Base-by-base conservation (phyloP, 129 eudicot genomes). In the Tanacetum coccineum region DNA sequence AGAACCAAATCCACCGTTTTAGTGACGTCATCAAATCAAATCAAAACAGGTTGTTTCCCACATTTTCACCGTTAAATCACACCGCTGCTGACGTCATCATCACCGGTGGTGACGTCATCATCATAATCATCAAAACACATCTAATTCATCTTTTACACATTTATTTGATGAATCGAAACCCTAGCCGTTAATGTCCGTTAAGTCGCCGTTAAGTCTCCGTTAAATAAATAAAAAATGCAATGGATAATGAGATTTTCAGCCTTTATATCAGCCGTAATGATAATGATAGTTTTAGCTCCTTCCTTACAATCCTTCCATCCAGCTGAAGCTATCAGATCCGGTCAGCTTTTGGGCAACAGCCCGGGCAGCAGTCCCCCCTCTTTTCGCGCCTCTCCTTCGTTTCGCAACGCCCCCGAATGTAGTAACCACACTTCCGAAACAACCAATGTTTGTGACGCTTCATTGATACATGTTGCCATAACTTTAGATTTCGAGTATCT, bases 281-380 rank as follows among this genome's bases (percentile, higher is more conserved):
- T 77, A 46, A 78, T 93, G 84, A 75, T 93, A 9, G 84, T 93
- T 12, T 66, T 93, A 0, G 88, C 90, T 10, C 95, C 99, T 11
- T 88, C 95, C 2, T 73, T 86, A 0, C 99, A 89, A 47, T 93
- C 99, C 1, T 88, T 82, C 64, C 96, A 89, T 1, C 99, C 99
- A 3, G 99, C 96, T 3, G 96, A 93, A 80, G 99, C 99, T 10
- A 93, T 93, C 58, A 78, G 82, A 75, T 93, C 92, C 6, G 79
- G 15, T n/a, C 66, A 61, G 55, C 47, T 52, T 40, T n/a, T n/a
- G n/a, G n/a, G n/a, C n/a, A n/a, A 22, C 9, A 20, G 21, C 6
- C 9, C 40, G 39, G 9, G 39, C 17, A 7, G 19, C 53, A n/a
- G n/a, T n/a, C 55, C 71, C 36, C 1, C 75, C 79, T 50, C 81